Conservation (phyloP, 495 filamentous ascomycete species). For the Hypoxylon crocopeplum region DNA sequence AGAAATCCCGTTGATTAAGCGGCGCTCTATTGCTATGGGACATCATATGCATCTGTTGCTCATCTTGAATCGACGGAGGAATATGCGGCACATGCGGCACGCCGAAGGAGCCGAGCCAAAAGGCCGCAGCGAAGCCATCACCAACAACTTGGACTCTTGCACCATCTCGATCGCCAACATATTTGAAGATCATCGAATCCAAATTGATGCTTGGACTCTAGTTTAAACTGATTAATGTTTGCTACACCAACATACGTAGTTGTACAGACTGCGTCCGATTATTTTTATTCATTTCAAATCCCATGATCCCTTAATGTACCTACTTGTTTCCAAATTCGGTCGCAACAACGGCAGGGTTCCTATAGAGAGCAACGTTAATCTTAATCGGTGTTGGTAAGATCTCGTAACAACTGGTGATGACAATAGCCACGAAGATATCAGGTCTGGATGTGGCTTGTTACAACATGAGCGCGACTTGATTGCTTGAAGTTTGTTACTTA, state of each 20-base stretch:
- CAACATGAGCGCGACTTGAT: not conserved
- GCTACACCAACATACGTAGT: not conserved
- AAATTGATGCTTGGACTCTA: not conserved
- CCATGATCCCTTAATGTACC: constrained; percentile 23
- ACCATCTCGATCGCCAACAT: constrained; percentile 9
- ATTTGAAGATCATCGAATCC: constrained; percentile 3
- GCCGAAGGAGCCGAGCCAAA: not conserved
- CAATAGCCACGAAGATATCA: constrained; percentile 1
- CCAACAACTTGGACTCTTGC: not conserved
- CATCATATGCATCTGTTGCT: not conserved
- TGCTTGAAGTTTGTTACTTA: constrained; percentile 5
- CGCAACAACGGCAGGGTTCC: not conserved
- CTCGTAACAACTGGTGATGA: not conserved
- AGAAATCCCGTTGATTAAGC: not conserved
- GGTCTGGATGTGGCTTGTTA: constrained; percentile 5
- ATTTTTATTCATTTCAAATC: constrained; percentile 15
- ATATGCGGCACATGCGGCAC: constrained; percentile 20
- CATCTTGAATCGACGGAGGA: not conserved
- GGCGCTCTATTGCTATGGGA: not conserved
- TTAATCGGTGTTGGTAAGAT: not conserved
- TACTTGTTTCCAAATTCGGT: constrained; percentile 13
- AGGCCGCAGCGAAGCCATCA: constrained; percentile 1
- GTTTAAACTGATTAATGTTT: constrained; percentile 2
- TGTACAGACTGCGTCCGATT: not conserved
- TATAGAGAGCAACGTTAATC: not conserved